phyloP scores from a whole-genome alignment of 1,284 basidiomycete species.

The Sporisorium scitamineum region DNA sequence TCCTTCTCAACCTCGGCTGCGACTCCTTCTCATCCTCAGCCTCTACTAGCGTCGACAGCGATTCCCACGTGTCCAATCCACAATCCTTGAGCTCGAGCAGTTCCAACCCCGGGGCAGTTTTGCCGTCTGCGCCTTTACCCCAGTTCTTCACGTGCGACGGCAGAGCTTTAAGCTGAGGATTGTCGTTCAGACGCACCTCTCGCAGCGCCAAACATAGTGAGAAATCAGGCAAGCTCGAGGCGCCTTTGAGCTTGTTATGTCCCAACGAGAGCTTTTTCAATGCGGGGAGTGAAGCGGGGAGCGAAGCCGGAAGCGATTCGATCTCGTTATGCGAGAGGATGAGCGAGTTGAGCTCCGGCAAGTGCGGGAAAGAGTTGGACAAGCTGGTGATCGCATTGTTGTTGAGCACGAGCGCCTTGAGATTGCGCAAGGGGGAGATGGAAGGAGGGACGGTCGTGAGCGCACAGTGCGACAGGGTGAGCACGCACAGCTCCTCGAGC shows the following conservation, averaged over 20 bases:
- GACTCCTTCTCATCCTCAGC: constrained; percentile 12
- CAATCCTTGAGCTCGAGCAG: constrained; percentile 63
- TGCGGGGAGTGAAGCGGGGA: constrained; percentile 56
- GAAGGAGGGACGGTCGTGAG: constrained; percentile 40
- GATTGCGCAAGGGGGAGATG: constrained; percentile 38
- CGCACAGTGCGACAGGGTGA: constrained; percentile 57
- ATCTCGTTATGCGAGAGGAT: constrained; percentile 64
- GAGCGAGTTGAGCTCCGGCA: constrained; percentile 67
- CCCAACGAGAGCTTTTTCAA: constrained; percentile 63
- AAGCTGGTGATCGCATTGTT: constrained; percentile 53
- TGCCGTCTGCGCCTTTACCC: constrained; percentile 61
- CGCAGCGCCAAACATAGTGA: constrained; percentile 55
- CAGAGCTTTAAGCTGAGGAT: constrained; percentile 37
- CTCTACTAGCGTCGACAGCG: constrained; percentile 40
- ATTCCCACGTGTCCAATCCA: constrained; percentile 52
- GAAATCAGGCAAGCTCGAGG: constrained; percentile 59
- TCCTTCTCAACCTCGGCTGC: constrained; percentile 32
- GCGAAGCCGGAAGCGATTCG: constrained; percentile 46
- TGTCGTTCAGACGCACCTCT: constrained; percentile 62
- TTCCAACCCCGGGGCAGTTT: constrained; percentile 55
- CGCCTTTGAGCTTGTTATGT: constrained; percentile 54
- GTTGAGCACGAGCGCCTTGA: constrained; percentile 63
- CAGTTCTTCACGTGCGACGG: constrained; percentile 55
- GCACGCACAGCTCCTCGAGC: constrained; percentile 46
- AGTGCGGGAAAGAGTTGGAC: constrained; percentile 48